These are phyloP conservation scores for Penicillium daleae DNA, from an alignment of 495 filamentous ascomycete species.

Conservation along the genomic window DNA sequence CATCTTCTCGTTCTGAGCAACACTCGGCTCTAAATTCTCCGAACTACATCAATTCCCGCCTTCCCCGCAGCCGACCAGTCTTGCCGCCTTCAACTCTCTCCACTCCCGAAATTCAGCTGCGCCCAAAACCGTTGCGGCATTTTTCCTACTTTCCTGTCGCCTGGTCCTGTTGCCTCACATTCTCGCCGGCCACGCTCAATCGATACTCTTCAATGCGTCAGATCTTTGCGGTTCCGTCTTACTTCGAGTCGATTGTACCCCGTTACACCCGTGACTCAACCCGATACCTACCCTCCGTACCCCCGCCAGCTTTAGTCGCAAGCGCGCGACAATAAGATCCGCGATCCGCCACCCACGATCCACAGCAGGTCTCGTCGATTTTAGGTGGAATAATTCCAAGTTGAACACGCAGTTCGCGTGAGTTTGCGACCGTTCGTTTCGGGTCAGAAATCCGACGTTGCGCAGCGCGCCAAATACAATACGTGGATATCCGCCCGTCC, in stretches of 20 bases:
- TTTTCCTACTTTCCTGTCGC: constrained; percentile 15
- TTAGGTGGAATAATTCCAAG: constrained; percentile 5
- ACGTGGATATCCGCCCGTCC: constrained; percentile 27
- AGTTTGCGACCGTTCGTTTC: constrained; percentile 15
- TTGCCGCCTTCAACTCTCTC: constrained; percentile 20
- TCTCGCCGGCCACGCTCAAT: not conserved
- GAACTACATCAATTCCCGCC: constrained; percentile 16
- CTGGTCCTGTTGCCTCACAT: constrained; percentile 22
- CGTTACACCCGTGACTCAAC: constrained; percentile 32
- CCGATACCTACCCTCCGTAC: constrained; percentile 19
- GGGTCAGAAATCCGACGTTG: constrained; percentile 9
- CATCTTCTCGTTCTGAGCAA: not conserved
- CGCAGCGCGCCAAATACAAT: constrained; percentile 17
- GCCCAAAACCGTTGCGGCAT: constrained; percentile 33
- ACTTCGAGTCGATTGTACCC: constrained; percentile 32
- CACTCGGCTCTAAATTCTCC: constrained; percentile 3
- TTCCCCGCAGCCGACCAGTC: constrained; percentile 34
- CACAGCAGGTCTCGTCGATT: constrained; percentile 5
- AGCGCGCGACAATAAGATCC: constrained; percentile 29
- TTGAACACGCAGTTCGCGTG: not conserved
- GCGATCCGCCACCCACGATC: constrained; percentile 6
- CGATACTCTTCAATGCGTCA: constrained; percentile 34
- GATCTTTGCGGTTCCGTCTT: constrained; percentile 16
- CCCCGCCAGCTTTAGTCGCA: constrained; percentile 32
- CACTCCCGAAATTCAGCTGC: constrained; percentile 33